A percentile compares a stretch with the other conserved stretches of the same genome.
Evolutionary conservation across 2,329 filamentous ascomycete genomes (phyloP).

Genomic region (Trichoderma semiorbis): DNA sequence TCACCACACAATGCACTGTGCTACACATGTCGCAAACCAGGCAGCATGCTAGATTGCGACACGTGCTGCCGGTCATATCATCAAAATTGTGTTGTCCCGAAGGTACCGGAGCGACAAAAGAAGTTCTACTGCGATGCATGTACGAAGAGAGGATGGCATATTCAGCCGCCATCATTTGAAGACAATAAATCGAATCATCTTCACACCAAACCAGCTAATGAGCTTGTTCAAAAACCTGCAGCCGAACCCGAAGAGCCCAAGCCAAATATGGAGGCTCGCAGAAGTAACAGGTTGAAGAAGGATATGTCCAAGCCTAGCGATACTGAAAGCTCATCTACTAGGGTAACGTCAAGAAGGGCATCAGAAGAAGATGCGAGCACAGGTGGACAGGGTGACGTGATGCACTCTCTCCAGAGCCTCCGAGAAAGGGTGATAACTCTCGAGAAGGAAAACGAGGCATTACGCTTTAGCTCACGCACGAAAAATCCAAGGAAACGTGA

Average conservation of each 20-base stretch:
- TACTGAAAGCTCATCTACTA: not conserved
- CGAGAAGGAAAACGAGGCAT: conserved; percentile 2
- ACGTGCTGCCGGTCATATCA: conserved; percentile 5
- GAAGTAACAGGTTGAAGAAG: not conserved
- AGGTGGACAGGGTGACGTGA: not conserved
- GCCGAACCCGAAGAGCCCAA: not conserved
- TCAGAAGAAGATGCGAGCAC: not conserved
- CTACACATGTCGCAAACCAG: conserved; percentile 7
- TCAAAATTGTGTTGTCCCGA: not conserved
- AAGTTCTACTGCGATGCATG: not conserved
- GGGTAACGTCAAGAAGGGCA: not conserved
- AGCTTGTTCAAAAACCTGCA: not conserved
- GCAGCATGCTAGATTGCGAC: not conserved
- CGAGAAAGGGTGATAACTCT: not conserved
- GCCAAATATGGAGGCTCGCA: not conserved
- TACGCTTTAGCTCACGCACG: not conserved
- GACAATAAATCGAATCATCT: not conserved
- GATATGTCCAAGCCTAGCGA: not conserved
- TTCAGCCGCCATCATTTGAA: not conserved
- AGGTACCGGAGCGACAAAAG: not conserved
- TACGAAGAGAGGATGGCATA: not conserved
- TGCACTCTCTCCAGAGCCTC: conserved; percentile 5
- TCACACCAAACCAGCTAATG: not conserved
- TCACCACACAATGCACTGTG: conserved; percentile 3
- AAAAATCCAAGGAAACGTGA: conserved; percentile 5